Conservation (phyloP, 371 early-diverging fungal species). For the Apophysomyces elegans region DNA sequence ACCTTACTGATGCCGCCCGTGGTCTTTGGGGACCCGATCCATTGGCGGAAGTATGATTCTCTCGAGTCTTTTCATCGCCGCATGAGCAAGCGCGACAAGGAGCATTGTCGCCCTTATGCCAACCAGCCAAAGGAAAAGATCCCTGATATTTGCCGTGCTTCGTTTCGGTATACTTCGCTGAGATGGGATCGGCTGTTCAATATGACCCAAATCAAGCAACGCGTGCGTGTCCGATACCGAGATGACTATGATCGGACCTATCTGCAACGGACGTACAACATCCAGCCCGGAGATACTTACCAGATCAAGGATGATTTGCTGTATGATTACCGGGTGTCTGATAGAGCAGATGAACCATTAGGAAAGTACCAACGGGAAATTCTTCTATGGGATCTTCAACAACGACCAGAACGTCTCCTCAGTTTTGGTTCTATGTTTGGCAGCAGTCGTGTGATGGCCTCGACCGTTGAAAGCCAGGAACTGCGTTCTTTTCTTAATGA, state of each 20-base stretch:
- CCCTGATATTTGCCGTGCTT: slow-evolving; percentile 23
- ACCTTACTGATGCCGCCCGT: slow-evolving; percentile 64
- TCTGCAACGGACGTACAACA: slow-evolving; percentile 28
- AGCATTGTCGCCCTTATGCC: slow-evolving; percentile 15
- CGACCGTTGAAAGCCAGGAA: slow-evolving; percentile 40
- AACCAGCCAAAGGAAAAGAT: slow-evolving; percentile 17
- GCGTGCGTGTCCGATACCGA: slow-evolving; percentile 34
- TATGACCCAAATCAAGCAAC: slow-evolving; percentile 28
- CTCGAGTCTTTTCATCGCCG: slow-evolving; percentile 38
- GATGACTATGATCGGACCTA: slow-evolving; percentile 26
- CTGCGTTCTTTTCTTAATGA: slow-evolving; percentile 26
- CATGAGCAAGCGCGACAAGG: slow-evolving; percentile 22
- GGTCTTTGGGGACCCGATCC: slow-evolving; percentile 43
- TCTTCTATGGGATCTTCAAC: slow-evolving; percentile 42
- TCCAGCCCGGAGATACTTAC: slow-evolving; percentile 30
- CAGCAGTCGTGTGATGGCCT: slow-evolving; percentile 51
- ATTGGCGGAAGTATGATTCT: slow-evolving; percentile 48
- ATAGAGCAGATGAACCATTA: slow-evolving; percentile 31
- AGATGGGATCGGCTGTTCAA: slow-evolving; percentile 48
- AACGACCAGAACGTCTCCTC: slow-evolving; percentile 47
- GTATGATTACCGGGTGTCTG: slow-evolving; percentile 57
- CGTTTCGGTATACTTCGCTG: slow-evolving; percentile 40
- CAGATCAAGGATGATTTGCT: slow-evolving; percentile 43
- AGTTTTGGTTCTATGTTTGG: slow-evolving; percentile 68
- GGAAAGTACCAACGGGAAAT: slow-evolving; percentile 46